These are phyloP conservation scores for Rhizopus stolonifer DNA, from an alignment of 371 early-diverging fungal genomes.

Conservation along the genomic window DNA sequence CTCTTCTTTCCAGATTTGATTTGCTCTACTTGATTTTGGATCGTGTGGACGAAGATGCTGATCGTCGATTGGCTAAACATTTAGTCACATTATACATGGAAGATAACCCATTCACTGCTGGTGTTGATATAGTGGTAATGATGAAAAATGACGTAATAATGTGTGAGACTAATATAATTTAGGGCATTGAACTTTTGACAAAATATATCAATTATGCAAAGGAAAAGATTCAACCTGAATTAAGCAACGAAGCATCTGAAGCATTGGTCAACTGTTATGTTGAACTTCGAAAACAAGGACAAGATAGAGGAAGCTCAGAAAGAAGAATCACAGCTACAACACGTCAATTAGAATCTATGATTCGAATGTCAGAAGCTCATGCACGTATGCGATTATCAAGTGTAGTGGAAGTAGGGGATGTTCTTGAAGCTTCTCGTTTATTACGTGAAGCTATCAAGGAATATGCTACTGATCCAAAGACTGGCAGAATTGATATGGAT, in stretches of 20 bases:
- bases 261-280: constrained; percentile 85
- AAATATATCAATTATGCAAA: constrained; percentile 93
- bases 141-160: not conserved
- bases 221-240: constrained; percentile 75
- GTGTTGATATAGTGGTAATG: constrained; percentile 60
- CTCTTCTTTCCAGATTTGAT: constrained; percentile 97
- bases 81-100: constrained; percentile 85
- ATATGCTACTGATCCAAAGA: constrained; percentile 97
- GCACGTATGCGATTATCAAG: constrained; percentile 89
- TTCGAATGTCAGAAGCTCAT: constrained; percentile 98
- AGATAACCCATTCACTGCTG: constrained; percentile 57
- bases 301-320: constrained; percentile 52
- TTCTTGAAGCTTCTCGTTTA: constrained; percentile 82
- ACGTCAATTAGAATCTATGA: constrained; percentile 98
- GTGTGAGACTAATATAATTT: constrained; percentile 20
- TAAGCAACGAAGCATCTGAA: constrained; percentile 82
- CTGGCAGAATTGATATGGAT: constrained; percentile 98
- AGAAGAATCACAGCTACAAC: constrained; percentile 97
- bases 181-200: constrained; percentile 80
- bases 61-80: constrained; percentile 86
- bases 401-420: constrained; percentile 77
- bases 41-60: constrained; percentile 83
- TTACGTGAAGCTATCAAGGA: constrained; percentile 93
- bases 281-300: constrained; percentile 85
- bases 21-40: constrained; percentile 94